A percentile compares a stretch with the other conserved stretches of the same genome.
Evolutionary conservation across 2,329 filamentous ascomycete genomes (phyloP).

Genomic region (Blastomyces gilchristii): DNA sequence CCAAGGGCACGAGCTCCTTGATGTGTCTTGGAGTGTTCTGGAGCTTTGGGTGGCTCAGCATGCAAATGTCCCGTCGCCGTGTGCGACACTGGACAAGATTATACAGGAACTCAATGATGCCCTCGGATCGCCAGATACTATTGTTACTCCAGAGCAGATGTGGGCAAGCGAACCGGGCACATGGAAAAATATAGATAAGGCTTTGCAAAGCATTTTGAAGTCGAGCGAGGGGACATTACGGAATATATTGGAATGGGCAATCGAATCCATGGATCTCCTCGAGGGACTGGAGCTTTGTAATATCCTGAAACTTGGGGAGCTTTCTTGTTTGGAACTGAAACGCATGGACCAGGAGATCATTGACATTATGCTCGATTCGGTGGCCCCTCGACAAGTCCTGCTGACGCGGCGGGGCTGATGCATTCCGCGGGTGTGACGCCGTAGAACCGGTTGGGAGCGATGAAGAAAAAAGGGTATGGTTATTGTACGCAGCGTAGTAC

Average conservation of each 20-base stretch:
- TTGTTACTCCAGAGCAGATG: background rate
- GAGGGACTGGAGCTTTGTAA: background rate
- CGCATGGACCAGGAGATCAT: background rate
- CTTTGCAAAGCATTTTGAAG: background rate
- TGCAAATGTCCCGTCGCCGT: background rate
- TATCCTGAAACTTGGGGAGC: background rate
- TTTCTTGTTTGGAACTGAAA: background rate
- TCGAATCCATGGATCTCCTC: background rate
- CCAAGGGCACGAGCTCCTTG: background rate
- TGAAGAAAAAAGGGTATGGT: too few species aligned
- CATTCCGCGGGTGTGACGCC: background rate
- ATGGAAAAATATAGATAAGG: background rate
- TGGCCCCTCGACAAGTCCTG: background rate
- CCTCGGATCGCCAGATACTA: background rate
- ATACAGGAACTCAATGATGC: background rate
- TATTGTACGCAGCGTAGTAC: too few species aligned
- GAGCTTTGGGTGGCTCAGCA: background rate
- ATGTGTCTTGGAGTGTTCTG: slow-evolving; percentile 1
- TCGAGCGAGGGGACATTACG: background rate
- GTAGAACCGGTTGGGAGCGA: too few species aligned
- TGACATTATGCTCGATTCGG: background rate
- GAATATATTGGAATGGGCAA: background rate
- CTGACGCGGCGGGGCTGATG: background rate
- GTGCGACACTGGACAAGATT: background rate
- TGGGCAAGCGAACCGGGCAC: background rate